Conservation (phyloP, 495 filamentous ascomycete species). For the Neurospora sp. region DNA sequence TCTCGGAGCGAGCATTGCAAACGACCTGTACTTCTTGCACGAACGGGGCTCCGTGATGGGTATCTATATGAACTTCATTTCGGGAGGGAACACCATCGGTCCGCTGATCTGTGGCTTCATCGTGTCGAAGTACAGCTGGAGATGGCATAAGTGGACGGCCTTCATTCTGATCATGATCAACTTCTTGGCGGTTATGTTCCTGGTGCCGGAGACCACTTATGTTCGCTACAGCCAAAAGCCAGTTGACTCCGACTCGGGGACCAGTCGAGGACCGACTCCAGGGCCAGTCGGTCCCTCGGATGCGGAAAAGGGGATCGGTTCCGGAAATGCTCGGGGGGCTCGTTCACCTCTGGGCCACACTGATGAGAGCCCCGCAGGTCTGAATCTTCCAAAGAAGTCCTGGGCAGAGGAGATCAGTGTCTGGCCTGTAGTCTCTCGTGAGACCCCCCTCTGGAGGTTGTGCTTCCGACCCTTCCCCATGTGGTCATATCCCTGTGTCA, state of each 20-base stretch:
- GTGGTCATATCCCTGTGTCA: constrained; percentile 32
- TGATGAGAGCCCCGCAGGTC: not conserved
- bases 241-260: not conserved
- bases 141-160: constrained; percentile 29
- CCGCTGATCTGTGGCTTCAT: constrained; percentile 32
- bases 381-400: constrained; percentile 13
- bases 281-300: not conserved
- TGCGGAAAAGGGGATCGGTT: not conserved
- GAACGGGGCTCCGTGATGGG: constrained; percentile 33
- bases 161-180: constrained; percentile 22
- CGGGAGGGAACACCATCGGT: constrained; percentile 28
- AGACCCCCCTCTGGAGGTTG: constrained; percentile 19
- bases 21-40: constrained; percentile 35
- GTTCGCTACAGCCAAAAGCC: constrained; percentile 14
- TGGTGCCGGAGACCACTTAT: constrained; percentile 33
- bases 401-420: constrained; percentile 18
- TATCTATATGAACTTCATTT: constrained; percentile 31
- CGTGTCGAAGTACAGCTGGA: constrained; percentile 27
- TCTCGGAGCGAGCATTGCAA: constrained; percentile 29
- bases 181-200: constrained; percentile 26
- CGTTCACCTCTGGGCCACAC: not conserved
- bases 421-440: constrained; percentile 16
- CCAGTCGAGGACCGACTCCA: not conserved
- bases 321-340: not conserved
- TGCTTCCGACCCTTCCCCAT: constrained; percentile 30